These are phyloP conservation scores for Xylariaceae sp. DNA, from an alignment of 2,329 filamentous ascomycete genomes.

Conservation along the genomic window DNA sequence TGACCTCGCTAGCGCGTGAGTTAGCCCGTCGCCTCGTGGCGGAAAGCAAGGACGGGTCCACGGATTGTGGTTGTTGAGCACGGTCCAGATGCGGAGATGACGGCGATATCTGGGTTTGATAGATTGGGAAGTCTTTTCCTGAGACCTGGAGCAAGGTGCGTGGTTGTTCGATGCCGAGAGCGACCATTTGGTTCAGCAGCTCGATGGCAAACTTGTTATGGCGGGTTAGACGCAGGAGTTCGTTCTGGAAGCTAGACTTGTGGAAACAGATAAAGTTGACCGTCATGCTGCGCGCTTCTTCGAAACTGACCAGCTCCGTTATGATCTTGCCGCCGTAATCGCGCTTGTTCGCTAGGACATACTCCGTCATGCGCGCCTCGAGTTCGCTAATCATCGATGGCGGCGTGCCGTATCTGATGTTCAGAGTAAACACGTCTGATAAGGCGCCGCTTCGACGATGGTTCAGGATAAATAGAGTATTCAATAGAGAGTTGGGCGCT, in stretches of 20 bases:
- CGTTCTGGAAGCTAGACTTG: conserved; percentile 95
- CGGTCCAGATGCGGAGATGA: conserved; percentile 26
- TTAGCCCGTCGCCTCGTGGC: conserved; percentile 28
- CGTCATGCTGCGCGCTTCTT: conserved; percentile 77
- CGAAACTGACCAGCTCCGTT: conserved; percentile 73
- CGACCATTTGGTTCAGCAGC: conserved; percentile 78
- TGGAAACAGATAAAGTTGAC: conserved; percentile 96
- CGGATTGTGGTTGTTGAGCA: conserved; percentile 10
- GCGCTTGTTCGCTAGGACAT: conserved; percentile 77
- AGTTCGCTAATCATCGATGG: conserved; percentile 75
- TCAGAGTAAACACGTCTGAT: conserved; percentile 77
- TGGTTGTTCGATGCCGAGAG: conserved; percentile 80
- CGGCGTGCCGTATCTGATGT: conserved; percentile 84
- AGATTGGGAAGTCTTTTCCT: conserved; percentile 61
- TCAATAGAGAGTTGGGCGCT: conserved; percentile 89
- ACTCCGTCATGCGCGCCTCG: conserved; percentile 73
- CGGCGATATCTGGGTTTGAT: conserved; percentile 35
- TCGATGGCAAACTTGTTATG: conserved; percentile 94
- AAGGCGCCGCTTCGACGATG: conserved; percentile 84
- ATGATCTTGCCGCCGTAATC: conserved; percentile 84
- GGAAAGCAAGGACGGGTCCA: conserved; percentile 25
- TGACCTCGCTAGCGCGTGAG: conserved; percentile 23
- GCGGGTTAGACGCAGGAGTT: conserved; percentile 78
- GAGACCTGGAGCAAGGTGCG: conserved; percentile 66
- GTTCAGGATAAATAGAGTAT: conserved; percentile 90